Percentiles rank a stretch among this genome's conserved stretches.
Evolutionary conservation across 2,329 filamentous ascomycete genomes (phyloP).

Genomic region (Beauveria sp.): DNA sequence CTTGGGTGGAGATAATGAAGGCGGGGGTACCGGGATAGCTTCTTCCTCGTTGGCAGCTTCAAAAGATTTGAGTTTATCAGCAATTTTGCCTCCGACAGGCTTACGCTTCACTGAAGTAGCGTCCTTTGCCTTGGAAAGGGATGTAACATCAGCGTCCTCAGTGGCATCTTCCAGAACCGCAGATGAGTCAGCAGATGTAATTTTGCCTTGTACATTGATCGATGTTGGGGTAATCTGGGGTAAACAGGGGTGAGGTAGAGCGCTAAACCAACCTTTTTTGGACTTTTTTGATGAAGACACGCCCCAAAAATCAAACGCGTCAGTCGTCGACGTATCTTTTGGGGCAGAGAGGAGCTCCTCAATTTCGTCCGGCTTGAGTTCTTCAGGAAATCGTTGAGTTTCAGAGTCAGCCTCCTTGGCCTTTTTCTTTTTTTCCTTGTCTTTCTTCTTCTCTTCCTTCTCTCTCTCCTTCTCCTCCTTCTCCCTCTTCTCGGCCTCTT

Average conservation of each 20-base stretch:
- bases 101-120: conserved; percentile 42
- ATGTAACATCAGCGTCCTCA: conserved; percentile 32
- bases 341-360: conserved; percentile 32
- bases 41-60: conserved; percentile 37
- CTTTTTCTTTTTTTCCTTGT: conserved; percentile 20
- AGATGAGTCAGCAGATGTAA: conserved; percentile 43
- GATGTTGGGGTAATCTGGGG: conserved; percentile 18
- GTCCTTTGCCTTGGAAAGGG: conserved; percentile 28
- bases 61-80: conserved; percentile 50
- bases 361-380: conserved; percentile 35
- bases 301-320: conserved; percentile 53
- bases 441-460: conserved; percentile 18
- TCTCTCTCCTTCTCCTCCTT: conserved; percentile 16
- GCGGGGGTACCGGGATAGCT: conserved; percentile 28
- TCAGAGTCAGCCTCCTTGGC: conserved; percentile 15
- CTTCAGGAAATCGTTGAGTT: conserved; percentile 16
- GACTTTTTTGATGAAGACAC: conserved; percentile 35
- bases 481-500: conserved; percentile 16
- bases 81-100: conserved; percentile 42
- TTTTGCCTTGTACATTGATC: conserved; percentile 25
- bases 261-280: conserved; percentile 32
- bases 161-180: conserved; percentile 38
- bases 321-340: conserved; percentile 25
- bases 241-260: conserved; percentile 10
- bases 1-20: conserved; percentile 27